These are phyloP conservation scores for Alternaria arborescens DNA, from an alignment of 2,329 filamentous ascomycete genomes.

Conservation along the genomic window DNA sequence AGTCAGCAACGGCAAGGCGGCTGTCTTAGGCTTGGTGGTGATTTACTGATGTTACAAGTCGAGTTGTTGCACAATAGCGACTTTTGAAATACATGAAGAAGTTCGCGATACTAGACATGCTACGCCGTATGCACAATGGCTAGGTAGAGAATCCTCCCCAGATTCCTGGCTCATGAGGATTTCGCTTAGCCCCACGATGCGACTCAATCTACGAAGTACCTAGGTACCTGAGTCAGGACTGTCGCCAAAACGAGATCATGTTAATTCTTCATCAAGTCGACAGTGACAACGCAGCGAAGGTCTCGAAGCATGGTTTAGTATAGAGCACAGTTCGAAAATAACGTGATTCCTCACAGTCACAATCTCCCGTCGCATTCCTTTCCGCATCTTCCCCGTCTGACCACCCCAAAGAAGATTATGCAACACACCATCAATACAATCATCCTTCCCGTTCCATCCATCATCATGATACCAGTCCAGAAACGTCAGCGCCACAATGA, in stretches of 20 bases:
- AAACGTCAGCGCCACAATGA: constrained; percentile 10
- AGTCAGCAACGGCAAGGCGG: constrained; percentile 17
- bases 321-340: not conserved
- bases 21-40: not conserved
- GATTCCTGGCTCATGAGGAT: not conserved
- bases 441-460: constrained; percentile 1
- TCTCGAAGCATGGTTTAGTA: accelerated
- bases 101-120: not conserved
- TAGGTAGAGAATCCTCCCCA: not conserved
- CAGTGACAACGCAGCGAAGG: not conserved
- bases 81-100: not conserved
- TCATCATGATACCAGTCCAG: not conserved
- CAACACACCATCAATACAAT: not conserved
- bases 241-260: not conserved
- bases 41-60: not conserved
- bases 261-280: not conserved
- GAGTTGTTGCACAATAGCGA: not conserved
- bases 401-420: not conserved
- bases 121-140: not conserved
- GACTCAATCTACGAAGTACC: not conserved
- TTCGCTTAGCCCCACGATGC: not conserved
- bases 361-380: not conserved
- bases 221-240: not conserved
- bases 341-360: not conserved
- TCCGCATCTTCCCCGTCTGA: not conserved